These are phyloP conservation scores for Spinellus fusiger DNA, from an alignment of 192 early-diverging fungal genomes.

Conservation along the genomic window DNA sequence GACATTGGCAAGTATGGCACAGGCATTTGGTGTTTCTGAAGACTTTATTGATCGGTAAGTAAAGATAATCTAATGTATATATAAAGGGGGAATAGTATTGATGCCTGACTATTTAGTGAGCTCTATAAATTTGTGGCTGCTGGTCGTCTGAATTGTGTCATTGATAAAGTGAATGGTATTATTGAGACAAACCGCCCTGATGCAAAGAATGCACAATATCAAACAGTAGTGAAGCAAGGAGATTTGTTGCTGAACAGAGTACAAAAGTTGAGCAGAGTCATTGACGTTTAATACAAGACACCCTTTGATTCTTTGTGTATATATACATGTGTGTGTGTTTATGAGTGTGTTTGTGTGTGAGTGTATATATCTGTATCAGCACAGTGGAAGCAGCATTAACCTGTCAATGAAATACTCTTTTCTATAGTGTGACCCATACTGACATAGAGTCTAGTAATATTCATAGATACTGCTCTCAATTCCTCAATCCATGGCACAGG, in stretches of 20 bases:
- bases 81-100: neutral
- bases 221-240: conserved; percentile 92
- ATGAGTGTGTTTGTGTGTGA: neutral
- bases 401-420: neutral
- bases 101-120: conserved; percentile 52
- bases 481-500: neutral
- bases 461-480: neutral
- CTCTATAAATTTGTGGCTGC: conserved; percentile 92
- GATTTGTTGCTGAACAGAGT: conserved; percentile 91
- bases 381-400: too few species aligned
- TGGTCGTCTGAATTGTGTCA: conserved; percentile 94
- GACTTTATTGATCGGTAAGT: conserved; percentile 88
- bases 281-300: conserved; percentile 51
- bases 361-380: neutral
- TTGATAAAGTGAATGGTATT: conserved; percentile 98
- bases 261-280: conserved; percentile 92
- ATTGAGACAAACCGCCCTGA: conserved; percentile 98
- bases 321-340: neutral
- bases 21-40: conserved; percentile 91
- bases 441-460: neutral
- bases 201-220: conserved; percentile 98
- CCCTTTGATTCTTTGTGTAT: neutral
- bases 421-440: neutral
- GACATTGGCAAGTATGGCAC: conserved; percentile 94
- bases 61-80: neutral